Evolutionary conservation across 148 eudicot genomes (phyloP).

Genomic region (Suaeda aralocaspica): DNA sequence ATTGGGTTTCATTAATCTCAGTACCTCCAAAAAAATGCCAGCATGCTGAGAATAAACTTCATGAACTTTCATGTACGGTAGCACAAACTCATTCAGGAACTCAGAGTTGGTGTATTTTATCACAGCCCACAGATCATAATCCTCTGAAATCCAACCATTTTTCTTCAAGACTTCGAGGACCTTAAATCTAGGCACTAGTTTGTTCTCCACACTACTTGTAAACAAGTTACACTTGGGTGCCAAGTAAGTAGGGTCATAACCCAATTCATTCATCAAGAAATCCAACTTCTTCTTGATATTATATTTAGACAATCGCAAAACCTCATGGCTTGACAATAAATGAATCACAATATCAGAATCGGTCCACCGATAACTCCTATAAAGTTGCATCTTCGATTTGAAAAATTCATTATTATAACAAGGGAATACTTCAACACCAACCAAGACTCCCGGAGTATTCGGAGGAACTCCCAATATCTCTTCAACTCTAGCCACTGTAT

Average conservation of each 20-base stretch:
- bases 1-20: no score
- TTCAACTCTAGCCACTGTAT: conserved; percentile 19
- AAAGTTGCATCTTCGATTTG: conserved; percentile 20
- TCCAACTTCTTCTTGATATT: conserved; percentile 22
- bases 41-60: background rate
- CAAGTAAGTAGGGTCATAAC: conserved; percentile 25
- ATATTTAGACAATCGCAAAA: conserved; percentile 14
- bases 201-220: conserved; percentile 30
- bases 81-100: conserved; percentile 23
- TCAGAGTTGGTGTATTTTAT: conserved; percentile 5
- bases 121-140: conserved; percentile 1
- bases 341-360: conserved; percentile 18
- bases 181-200: conserved; percentile 29
- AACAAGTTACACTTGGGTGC: conserved; percentile 8
- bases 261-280: conserved; percentile 31
- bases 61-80: conserved; percentile 23
- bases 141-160: conserved; percentile 20
- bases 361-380: conserved; percentile 31
- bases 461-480: conserved; percentile 21
- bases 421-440: background rate
- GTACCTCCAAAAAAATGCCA: background rate
- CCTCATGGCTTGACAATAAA: conserved; percentile 14
- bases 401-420: background rate
- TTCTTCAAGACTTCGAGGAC: conserved; percentile 21
- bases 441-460: background rate